Conservation (phyloP, 1,284 basidiomycete species). For the Cryptococcus neoformans region DNA sequence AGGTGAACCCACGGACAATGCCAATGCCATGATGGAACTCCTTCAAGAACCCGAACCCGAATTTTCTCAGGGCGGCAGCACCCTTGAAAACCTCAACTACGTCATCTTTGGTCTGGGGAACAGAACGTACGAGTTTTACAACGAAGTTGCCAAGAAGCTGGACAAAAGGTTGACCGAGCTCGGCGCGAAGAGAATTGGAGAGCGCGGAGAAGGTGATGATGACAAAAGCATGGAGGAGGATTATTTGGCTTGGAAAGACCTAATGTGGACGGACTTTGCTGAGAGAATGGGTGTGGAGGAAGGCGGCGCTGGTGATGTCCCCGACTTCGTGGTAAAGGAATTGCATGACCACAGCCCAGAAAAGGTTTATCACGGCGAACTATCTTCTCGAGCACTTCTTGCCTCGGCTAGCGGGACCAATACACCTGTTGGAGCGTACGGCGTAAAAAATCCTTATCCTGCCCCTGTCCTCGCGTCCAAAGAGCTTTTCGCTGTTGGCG, state of each 20-base stretch:
- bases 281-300: constrained; percentile 83
- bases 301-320: constrained; percentile 90
- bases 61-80: constrained; percentile 53
- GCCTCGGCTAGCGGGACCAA: constrained; percentile 30
- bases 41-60: constrained; percentile 79
- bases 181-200: constrained; percentile 83
- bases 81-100: constrained; percentile 83
- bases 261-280: constrained; percentile 89
- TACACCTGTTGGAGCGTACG: constrained; percentile 59
- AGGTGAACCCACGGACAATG: constrained; percentile 98
- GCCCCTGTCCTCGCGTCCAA: constrained; percentile 72
- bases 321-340: constrained; percentile 91
- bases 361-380: constrained; percentile 90
- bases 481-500: constrained; percentile 75
- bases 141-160: constrained; percentile 77
- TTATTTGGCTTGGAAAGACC: constrained; percentile 99
- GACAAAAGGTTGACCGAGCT: constrained; percentile 72
- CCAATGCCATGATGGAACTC: constrained; percentile 92
- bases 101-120: constrained; percentile 95
- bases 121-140: constrained; percentile 95
- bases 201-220: constrained; percentile 94
- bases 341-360: constrained; percentile 64
- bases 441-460: constrained; percentile 95
- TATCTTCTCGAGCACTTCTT: constrained; percentile 79
- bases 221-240: constrained; percentile 99